Percentiles rank a stretch among this genome's conserved stretches.
Evolutionary conservation across 345 rosid species (phyloP).

Genomic region (Salix udensis): DNA sequence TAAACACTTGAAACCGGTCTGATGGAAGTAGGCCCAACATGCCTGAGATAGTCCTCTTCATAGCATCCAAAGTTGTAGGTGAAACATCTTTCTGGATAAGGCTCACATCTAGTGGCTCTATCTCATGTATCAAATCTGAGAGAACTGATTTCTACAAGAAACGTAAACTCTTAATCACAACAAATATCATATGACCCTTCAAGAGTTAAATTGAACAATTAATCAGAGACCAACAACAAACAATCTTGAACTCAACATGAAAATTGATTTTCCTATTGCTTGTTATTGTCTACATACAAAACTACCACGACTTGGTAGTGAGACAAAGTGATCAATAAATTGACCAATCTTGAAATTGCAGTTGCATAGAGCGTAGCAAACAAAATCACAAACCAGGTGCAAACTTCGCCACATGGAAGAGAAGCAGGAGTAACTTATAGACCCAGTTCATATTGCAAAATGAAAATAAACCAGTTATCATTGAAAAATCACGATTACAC

Average conservation of each 20-base stretch:
- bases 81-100: slow-evolving; percentile 86
- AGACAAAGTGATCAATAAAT: neutral
- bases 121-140: slow-evolving; percentile 68
- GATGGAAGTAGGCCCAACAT: slow-evolving; percentile 98
- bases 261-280: neutral
- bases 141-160: slow-evolving; percentile 56
- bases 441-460: neutral
- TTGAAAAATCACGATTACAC: neutral
- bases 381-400: neutral
- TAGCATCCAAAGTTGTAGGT: slow-evolving; percentile 79
- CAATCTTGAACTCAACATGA: neutral
- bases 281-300: neutral
- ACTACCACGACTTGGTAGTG: neutral
- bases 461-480: neutral
- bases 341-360: too few relatives aligned
- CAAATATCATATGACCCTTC: neutral
- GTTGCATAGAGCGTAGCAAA: too few relatives aligned
- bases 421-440: neutral
- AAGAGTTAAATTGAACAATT: neutral
- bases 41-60: slow-evolving; percentile 95
- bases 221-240: neutral
- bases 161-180: neutral
- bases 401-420: neutral
- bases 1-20: slow-evolving; percentile 79
- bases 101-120: slow-evolving; percentile 89